Evolutionary conservation across 768 basidiomycete genomes (phyloP).

Genomic region (Amanita phalloides): DNA sequence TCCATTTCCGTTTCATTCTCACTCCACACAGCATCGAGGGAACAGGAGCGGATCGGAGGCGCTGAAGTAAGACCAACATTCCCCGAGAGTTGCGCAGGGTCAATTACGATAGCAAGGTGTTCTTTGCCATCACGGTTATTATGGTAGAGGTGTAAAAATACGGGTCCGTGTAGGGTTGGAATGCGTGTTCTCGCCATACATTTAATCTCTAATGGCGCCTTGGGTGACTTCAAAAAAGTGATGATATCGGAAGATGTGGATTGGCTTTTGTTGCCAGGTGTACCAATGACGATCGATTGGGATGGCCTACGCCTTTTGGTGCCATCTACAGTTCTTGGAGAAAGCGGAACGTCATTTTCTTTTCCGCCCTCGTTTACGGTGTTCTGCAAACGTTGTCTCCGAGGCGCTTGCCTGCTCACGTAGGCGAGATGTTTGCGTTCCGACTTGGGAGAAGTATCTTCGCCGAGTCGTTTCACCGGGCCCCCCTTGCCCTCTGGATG

Average conservation of each 20-base stretch:
- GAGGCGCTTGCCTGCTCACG: constrained; percentile 67
- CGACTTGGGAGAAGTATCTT: constrained; percentile 24
- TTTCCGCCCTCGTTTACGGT: constrained; percentile 28
- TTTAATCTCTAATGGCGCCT: constrained; percentile 51
- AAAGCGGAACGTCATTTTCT: constrained; percentile 36
- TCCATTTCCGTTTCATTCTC: constrained; percentile 88
- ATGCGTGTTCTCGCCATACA: constrained; percentile 98
- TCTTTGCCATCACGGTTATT: constrained; percentile 90
- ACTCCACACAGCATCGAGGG: constrained; percentile 78
- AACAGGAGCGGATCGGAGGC: constrained; percentile 68
- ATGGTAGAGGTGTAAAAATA: constrained; percentile 91
- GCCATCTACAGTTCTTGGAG: constrained; percentile 27
- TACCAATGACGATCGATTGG: constrained; percentile 10
- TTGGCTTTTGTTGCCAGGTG: constrained; percentile 15
- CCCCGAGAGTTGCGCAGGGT: constrained; percentile 73
- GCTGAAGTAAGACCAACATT: constrained; percentile 23
- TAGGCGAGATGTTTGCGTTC: constrained; percentile 45
- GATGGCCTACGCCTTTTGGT: constrained; percentile 31
- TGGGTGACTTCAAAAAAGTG: constrained; percentile 11
- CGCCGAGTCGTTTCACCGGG: constrained; percentile 44
- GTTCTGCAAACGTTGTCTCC: constrained; percentile 42
- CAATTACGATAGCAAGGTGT: constrained; percentile 91
- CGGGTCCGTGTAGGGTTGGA: constrained; percentile 89
- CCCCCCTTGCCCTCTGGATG: constrained; percentile 44
- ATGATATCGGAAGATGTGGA: constrained; percentile 11